Base-by-base conservation (phyloP, 768 basidiomycete genomes). In the Rhodotorula kratochvilovae region DNA sequence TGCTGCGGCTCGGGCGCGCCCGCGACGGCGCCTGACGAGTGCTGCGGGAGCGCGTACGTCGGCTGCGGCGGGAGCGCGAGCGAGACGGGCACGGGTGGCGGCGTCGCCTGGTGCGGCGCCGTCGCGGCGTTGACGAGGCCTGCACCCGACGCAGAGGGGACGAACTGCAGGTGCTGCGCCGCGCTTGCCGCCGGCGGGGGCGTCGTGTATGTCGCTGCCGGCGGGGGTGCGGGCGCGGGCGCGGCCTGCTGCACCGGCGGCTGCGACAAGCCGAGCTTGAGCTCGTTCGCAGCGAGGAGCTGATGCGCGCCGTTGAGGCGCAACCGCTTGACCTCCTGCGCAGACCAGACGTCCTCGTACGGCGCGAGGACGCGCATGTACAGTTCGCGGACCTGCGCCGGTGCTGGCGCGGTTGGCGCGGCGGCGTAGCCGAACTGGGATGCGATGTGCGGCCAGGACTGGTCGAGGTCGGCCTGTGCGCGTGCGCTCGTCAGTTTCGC, bases 281-380 rank as follows among this genome's bases (percentile, higher is more conserved):
- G 6, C 5, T 42, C 54, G 13, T 43, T 56, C 16, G 59, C 69
- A 11, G 36, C 36, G 7, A 61, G 51, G 23, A 48, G 31, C 42
- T 43, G n/a, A 16, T 31, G 53, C 50, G 63, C 59, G 11, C 46
- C 59, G 27, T 42, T 21, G 27, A 66, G 51, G 39, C 35, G 39
- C n/a, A 31, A 57, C 48, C 59, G 29, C 48, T 61, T 64, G 48
- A 70, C 33, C 51, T 65, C 46, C 31, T 39, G 19, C 15, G 31
- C 25, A 13, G 63, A 29, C 69, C 69, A 70, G 13, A 4, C 2
- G 53, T 70, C 69, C 60, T 70, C 69, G 63, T 54, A 66, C 27
- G 53, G 53, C 7, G 33, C 17, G 42, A 70, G 27, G n/a, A 56
- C 19, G 12, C 63, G 69, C 33, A 65, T 25, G 45, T 70, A 70